Percentiles rank a stretch among this genome's conserved stretches.
Evolutionary conservation across 2,329 filamentous ascomycete species (phyloP).

Genomic region (Xylariaceae sp.): DNA sequence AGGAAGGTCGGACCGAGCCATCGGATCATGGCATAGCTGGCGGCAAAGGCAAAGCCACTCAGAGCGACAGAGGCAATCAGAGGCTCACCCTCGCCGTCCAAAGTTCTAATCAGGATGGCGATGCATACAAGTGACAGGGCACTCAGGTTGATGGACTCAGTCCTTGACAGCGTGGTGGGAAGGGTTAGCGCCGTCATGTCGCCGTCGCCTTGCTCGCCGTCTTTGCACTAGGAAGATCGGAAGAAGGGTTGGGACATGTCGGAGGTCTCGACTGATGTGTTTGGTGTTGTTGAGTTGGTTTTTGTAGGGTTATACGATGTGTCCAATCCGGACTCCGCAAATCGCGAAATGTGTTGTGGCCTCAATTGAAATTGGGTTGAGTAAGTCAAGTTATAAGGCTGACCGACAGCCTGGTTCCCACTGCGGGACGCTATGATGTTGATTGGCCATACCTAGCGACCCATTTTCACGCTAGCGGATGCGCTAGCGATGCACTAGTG

Average conservation of each 20-base stretch:
- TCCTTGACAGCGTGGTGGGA: constrained; percentile 43
- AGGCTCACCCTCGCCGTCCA: constrained; percentile 77
- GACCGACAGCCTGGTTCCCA: too few relatives aligned
- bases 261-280: too few relatives aligned
- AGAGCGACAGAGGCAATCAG: constrained; percentile 85
- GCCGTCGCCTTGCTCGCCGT: too few relatives aligned
- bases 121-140: constrained; percentile 65
- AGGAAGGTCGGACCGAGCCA: constrained; percentile 93
- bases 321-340: constrained; percentile 6
- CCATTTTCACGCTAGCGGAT: neutral
- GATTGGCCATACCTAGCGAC: too few relatives aligned
- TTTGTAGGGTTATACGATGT: neutral
- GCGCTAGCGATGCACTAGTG: too few relatives aligned
- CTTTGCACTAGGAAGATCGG: too few relatives aligned
- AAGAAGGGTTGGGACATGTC: too few relatives aligned
- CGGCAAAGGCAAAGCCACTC: constrained; percentile 76
- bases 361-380: constrained; percentile 7
- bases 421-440: too few relatives aligned
- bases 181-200: too few relatives aligned
- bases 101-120: constrained; percentile 73
- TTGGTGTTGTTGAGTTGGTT: constrained; percentile 9
- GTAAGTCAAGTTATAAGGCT: neutral
- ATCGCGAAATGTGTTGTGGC: constrained; percentile 14
- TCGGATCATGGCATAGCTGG: constrained; percentile 79
- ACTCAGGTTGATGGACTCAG: constrained; percentile 53